Conservation (phyloP, 2,329 filamentous ascomycete genomes). For the Alternaria triticina region DNA sequence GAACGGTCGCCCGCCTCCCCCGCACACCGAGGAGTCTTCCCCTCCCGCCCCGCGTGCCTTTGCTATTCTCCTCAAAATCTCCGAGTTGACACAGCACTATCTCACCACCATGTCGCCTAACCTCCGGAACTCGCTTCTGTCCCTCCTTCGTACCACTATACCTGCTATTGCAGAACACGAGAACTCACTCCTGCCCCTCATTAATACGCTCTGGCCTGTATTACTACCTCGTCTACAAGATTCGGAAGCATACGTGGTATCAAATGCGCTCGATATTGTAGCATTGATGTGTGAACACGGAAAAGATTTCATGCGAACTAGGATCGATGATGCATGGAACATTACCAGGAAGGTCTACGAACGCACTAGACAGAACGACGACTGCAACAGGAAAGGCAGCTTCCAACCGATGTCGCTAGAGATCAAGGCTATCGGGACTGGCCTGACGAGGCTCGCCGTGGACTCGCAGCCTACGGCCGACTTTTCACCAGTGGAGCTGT, state of each 20-base stretch:
- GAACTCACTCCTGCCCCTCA: slow-evolving; percentile 82
- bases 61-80: slow-evolving; percentile 79
- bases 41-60: slow-evolving; percentile 79
- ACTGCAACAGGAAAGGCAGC: not conserved
- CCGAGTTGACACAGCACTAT: slow-evolving; percentile 85
- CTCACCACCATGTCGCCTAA: slow-evolving; percentile 82
- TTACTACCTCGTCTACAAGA: slow-evolving; percentile 73
- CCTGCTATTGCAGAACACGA: slow-evolving; percentile 77
- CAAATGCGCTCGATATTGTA: slow-evolving; percentile 74
- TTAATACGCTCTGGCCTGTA: slow-evolving; percentile 91
- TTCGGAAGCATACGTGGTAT: slow-evolving; percentile 69
- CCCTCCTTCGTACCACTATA: slow-evolving; percentile 75
- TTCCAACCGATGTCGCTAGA: slow-evolving; percentile 1
- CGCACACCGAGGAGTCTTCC: slow-evolving; percentile 54
- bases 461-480: not conserved
- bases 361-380: slow-evolving; percentile 20
- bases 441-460: slow-evolving; percentile 9
- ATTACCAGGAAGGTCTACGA: slow-evolving; percentile 51
- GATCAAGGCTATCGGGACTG: slow-evolving; percentile 6
- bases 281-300: slow-evolving; percentile 72
- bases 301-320: slow-evolving; percentile 78
- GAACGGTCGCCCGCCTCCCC: slow-evolving; percentile 33
- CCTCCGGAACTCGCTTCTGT: slow-evolving; percentile 78
- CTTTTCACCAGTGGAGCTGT: slow-evolving; percentile 40
- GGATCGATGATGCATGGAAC: slow-evolving; percentile 77